These are phyloP conservation scores for Iberis amara DNA, from an alignment of 441 rosid genomes.

Conservation along the genomic window DNA sequence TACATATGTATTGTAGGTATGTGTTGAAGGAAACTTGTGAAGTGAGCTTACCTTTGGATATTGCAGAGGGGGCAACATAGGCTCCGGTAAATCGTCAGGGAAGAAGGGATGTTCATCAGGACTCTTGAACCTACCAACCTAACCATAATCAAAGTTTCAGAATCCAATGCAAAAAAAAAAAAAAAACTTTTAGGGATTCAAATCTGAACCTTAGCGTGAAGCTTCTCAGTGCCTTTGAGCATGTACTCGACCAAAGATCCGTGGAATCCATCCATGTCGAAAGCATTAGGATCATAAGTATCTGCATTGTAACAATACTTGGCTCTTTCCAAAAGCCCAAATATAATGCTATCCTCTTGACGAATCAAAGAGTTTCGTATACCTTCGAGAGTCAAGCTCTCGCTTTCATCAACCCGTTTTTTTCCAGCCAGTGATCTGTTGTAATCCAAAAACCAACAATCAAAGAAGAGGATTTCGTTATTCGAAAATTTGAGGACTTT, in stretches of 20 bases:
- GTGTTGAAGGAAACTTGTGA: too few species aligned
- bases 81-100: conserved; percentile 63
- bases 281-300: conserved; percentile 69
- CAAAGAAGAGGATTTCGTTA: neutral
- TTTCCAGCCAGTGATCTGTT: conserved; percentile 39
- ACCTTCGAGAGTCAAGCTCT: conserved; percentile 65
- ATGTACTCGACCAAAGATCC: conserved; percentile 85
- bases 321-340: conserved; percentile 71
- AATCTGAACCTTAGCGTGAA: conserved; percentile 63
- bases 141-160: conserved; percentile 20
- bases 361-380: conserved; percentile 66
- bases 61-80: conserved; percentile 77
- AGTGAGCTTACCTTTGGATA: conserved; percentile 52
- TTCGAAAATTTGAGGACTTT: neutral
- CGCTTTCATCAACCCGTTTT: conserved; percentile 70
- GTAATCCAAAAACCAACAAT: neutral
- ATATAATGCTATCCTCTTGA: conserved; percentile 93
- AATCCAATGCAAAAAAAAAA: neutral
- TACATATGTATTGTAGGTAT: too few species aligned
- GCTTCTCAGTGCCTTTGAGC: conserved; percentile 74
- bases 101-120: conserved; percentile 95
- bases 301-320: conserved; percentile 74
- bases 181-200: too few species aligned
- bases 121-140: conserved; percentile 88
- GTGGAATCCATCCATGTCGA: conserved; percentile 65